phyloP scores from a whole-genome alignment of 2,329 filamentous ascomycete species.

The Zymoseptoria tritici region DNA sequence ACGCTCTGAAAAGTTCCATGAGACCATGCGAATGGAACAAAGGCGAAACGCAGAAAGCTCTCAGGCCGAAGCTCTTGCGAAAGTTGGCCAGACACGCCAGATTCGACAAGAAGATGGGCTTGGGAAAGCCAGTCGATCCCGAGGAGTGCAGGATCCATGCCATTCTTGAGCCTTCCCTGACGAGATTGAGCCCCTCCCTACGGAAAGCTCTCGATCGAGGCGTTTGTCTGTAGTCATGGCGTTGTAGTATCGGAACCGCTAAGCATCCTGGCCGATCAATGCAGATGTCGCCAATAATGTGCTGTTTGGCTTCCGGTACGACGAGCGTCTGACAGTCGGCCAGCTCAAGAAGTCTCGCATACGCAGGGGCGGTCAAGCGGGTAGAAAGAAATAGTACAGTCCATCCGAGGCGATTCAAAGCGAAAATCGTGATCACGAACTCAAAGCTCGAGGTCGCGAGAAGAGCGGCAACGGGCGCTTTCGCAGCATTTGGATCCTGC shows the following conservation, averaged over 20 bases:
- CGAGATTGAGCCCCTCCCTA: constrained; percentile 8
- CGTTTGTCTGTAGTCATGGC: constrained; percentile 17
- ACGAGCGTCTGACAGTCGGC: constrained; percentile 30
- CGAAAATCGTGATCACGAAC: constrained; percentile 48
- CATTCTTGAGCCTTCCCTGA: constrained; percentile 29
- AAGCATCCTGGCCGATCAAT: constrained; percentile 25
- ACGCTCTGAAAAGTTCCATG: constrained; percentile 46
- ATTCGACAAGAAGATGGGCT: constrained; percentile 55
- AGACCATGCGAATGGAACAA: constrained; percentile 55
- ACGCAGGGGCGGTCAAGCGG: constrained; percentile 45
- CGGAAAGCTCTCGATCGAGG: constrained; percentile 9
- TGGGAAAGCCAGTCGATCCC: constrained; percentile 56
- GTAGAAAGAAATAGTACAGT: constrained; percentile 49
- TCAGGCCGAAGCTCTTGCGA: constrained; percentile 39
- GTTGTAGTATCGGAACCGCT: constrained; percentile 23
- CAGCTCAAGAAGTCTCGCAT: constrained; percentile 41
- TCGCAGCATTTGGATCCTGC: constrained; percentile 18
- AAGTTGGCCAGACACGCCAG: constrained; percentile 44
- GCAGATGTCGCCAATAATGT: constrained; percentile 28
- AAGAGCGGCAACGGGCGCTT: constrained; percentile 40
- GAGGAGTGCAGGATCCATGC: constrained; percentile 44
- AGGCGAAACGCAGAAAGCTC: constrained; percentile 49
- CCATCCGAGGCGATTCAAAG: constrained; percentile 49
- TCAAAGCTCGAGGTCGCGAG: constrained; percentile 49
- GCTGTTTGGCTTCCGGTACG: constrained; percentile 17